Conservation (phyloP, 2,329 filamentous ascomycete species). For the Cercospora nicotianae region DNA sequence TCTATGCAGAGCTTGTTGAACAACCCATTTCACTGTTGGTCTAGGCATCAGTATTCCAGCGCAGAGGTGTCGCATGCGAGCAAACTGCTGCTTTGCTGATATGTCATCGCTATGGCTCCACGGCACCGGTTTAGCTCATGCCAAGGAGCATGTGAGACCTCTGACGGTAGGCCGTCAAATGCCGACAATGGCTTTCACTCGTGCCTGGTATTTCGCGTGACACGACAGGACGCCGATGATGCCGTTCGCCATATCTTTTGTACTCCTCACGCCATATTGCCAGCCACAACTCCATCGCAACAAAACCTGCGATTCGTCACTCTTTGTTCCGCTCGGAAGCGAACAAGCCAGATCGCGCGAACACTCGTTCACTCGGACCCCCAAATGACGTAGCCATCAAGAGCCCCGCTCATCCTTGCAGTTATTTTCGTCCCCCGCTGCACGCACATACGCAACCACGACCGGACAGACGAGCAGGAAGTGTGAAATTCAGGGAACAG, state of each 20-base stretch:
- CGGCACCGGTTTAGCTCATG: background rate
- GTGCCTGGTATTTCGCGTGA: background rate
- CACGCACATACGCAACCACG: background rate
- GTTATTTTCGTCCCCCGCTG: conserved; percentile 5
- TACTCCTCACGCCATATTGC: background rate
- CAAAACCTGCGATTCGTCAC: background rate
- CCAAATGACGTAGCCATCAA: background rate
- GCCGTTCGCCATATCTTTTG: background rate
- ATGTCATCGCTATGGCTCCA: background rate
- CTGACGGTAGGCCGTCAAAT: background rate
- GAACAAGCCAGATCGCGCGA: background rate
- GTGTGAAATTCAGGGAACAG: conserved; percentile 1
- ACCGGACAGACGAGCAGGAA: background rate
- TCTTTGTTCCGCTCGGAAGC: background rate
- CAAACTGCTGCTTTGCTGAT: background rate
- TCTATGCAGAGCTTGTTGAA: too few species aligned
- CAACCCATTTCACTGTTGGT: background rate
- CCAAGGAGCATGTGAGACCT: conserved; percentile 2
- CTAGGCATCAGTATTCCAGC: background rate
- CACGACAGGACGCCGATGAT: background rate
- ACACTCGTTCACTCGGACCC: background rate
- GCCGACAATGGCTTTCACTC: background rate
- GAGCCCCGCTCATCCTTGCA: background rate
- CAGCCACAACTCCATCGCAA: background rate
- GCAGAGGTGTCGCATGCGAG: background rate